phyloP scores from a whole-genome alignment of 495 filamentous ascomycete genomes.

The Cryomyces antarcticus region DNA sequence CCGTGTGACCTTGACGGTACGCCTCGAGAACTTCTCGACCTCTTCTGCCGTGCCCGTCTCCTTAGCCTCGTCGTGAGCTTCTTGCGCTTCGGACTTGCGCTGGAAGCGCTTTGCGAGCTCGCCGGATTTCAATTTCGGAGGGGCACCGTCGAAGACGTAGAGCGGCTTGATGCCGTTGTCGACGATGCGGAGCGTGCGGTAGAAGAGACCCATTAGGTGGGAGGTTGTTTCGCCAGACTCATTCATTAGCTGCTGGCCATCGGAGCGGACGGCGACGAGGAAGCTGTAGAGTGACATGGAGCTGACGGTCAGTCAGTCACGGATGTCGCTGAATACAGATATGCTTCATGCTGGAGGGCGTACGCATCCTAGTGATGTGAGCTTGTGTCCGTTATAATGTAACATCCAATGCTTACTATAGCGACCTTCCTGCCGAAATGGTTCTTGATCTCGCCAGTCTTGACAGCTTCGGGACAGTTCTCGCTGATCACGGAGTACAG shows the following conservation, averaged over 20 bases:
- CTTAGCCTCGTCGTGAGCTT: slow-evolving; percentile 82
- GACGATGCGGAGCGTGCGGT: slow-evolving; percentile 91
- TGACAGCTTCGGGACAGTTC: slow-evolving; percentile 82
- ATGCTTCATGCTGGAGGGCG: slow-evolving; percentile 10
- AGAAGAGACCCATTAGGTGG: slow-evolving; percentile 98
- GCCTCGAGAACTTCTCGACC: slow-evolving; percentile 88
- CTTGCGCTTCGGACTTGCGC: slow-evolving; percentile 71
- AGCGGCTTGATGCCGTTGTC: slow-evolving; percentile 97
- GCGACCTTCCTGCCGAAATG: slow-evolving; percentile 96
- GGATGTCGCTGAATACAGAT: slow-evolving; percentile 9
- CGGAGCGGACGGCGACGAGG: slow-evolving; percentile 87
- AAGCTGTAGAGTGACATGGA: slow-evolving; percentile 99
- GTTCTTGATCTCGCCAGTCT: slow-evolving; percentile 90
- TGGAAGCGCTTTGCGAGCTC: slow-evolving; percentile 87
- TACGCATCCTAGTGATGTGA: slow-evolving; percentile 57
- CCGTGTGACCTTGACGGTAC: slow-evolving; percentile 83
- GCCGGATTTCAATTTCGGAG: slow-evolving; percentile 90
- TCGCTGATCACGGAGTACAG: slow-evolving; percentile 79
- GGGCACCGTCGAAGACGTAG: slow-evolving; percentile 93
- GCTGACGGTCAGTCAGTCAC: slow-evolving; percentile 21
- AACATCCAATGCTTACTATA: slow-evolving; percentile 41
- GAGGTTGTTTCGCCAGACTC: slow-evolving; percentile 92
- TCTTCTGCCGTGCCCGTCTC: slow-evolving; percentile 95
- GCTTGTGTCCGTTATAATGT: background rate
- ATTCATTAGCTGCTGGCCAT: slow-evolving; percentile 85